Evolutionary conservation across 116 monocot species (phyloP), one percentile per base, ranked within the genome.

Genomic region (Thalassia testudinum): DNA sequence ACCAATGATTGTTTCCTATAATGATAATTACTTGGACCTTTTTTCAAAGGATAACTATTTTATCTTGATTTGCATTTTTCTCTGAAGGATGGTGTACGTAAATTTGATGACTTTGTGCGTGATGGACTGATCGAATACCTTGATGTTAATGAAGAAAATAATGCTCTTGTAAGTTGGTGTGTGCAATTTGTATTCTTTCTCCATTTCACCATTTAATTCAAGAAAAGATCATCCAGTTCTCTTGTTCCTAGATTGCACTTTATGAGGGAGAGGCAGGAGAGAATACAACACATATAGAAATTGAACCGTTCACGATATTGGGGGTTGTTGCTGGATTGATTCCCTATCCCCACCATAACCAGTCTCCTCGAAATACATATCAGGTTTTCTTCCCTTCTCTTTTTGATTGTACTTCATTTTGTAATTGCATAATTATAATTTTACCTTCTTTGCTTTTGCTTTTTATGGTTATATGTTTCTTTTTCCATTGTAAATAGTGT

Each of bases 81-180:
- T 47, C 21, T 57, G 24, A 42, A 93, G 93, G 95, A 84, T 74
- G 95, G 95, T 19, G 65, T 84, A 34, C 78, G 88, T 12, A 67
- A 22, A 47, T 95, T 95, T 69, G 75, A 87, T 61, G 88, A 88
- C 72, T 95, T 84, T 53, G 50, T 95, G 30, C 76, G 67, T 24
- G 95, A 88, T 53, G 95, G 95, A 18, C 61, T 95, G 62, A 59
- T 95, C 45, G 95, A 95, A 57, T 95, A 85, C 72, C 84, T 95
- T 58, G 95, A 95, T 75, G 95, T 95, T 42, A 95, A 95, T 68
- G 95, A 95, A 74, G 87, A 95, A 56, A 95, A 95, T 64, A 95
- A 95, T 87, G 84, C 95, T 5, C 59, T 93, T 74, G 92, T 92
- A 51, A 42, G 70, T 66, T 26, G 15, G 16, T 57, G 7, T 47